Evolutionary conservation across 257 asterid genomes (phyloP).

Genomic region (Forsythia suspensa): DNA sequence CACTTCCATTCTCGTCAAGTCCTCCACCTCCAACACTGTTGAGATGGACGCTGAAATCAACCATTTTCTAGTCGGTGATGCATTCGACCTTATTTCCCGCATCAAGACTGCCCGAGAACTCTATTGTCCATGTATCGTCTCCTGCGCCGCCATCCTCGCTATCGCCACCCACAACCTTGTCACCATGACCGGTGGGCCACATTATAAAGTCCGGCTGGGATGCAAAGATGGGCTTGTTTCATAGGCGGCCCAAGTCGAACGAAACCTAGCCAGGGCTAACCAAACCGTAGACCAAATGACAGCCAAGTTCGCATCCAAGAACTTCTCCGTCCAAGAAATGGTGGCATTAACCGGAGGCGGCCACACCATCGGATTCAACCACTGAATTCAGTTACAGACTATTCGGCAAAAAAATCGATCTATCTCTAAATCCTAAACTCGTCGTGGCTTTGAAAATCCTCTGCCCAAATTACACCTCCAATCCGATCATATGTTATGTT

Average conservation of each 20-base stretch:
- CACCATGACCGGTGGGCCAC: slow-evolving; percentile 79
- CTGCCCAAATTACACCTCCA: slow-evolving; percentile 47
- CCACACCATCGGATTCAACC: slow-evolving; percentile 92
- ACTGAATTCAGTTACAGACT: slow-evolving; percentile 74
- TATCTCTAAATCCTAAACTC: slow-evolving; percentile 61
- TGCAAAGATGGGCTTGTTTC: slow-evolving; percentile 63
- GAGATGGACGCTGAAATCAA: slow-evolving; percentile 92
- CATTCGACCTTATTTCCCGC: slow-evolving; percentile 76
- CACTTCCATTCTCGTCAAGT: slow-evolving; percentile 75
- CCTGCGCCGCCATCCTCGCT: slow-evolving; percentile 86
- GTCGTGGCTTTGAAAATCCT: slow-evolving; percentile 55
- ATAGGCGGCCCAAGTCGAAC: slow-evolving; percentile 48
- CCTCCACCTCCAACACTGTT: slow-evolving; percentile 64
- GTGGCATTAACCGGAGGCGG: slow-evolving; percentile 75
- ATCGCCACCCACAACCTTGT: slow-evolving; percentile 83
- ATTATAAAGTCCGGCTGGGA: slow-evolving; percentile 58
- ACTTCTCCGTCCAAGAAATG: slow-evolving; percentile 71
- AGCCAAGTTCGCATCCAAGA: slow-evolving; percentile 47
- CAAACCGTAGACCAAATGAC: slow-evolving; percentile 60
- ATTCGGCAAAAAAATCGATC: slow-evolving; percentile 12
- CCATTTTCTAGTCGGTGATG: slow-evolving; percentile 96
- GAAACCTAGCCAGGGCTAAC: slow-evolving; percentile 60
- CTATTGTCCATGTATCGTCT: slow-evolving; percentile 74
- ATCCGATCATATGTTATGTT: slow-evolving; percentile 30
- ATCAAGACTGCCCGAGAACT: slow-evolving; percentile 83